These are phyloP conservation scores for Fusarium papillatum DNA, from an alignment of 2,329 filamentous ascomycete genomes.

Conservation along the genomic window DNA sequence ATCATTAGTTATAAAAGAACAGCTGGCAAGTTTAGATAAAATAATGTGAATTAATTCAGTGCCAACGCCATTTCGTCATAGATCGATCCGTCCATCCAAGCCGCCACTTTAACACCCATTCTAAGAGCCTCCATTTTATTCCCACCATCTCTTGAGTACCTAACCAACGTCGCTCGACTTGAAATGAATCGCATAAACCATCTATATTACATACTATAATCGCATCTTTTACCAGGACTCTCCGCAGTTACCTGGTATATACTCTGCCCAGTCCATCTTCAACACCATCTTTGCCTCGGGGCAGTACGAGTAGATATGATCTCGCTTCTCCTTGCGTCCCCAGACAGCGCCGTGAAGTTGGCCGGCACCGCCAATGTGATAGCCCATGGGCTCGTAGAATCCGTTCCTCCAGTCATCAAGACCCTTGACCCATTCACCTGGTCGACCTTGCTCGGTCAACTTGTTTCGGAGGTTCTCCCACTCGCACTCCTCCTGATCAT, in stretches of 20 bases:
- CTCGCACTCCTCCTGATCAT: neutral
- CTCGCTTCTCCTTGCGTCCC: constrained; percentile 57
- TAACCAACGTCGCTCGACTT: neutral
- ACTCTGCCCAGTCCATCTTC: constrained; percentile 66
- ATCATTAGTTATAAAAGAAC: constrained; percentile 57
- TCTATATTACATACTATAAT: neutral
- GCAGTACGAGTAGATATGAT: constrained; percentile 68
- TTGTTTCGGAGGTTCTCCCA: neutral
- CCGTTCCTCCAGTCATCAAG: constrained; percentile 65
- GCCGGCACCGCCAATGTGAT: constrained; percentile 65
- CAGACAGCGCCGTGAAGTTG: constrained; percentile 62
- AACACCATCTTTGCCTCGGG: constrained; percentile 71
- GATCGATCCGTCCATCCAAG: neutral
- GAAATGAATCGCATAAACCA: neutral
- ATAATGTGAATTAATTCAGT: neutral
- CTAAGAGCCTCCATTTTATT: neutral
- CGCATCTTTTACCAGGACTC: neutral
- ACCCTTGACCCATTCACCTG: constrained; percentile 53
- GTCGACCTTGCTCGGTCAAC: neutral
- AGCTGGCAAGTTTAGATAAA: neutral
- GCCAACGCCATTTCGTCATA: neutral
- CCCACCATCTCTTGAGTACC: neutral
- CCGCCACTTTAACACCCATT: neutral
- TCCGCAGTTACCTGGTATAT: constrained; percentile 62
- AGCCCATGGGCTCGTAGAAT: constrained; percentile 71